These are phyloP conservation scores for Globisporangium heterothallicum DNA, from an alignment of 352 stramenopile species.

Conservation along the genomic window DNA sequence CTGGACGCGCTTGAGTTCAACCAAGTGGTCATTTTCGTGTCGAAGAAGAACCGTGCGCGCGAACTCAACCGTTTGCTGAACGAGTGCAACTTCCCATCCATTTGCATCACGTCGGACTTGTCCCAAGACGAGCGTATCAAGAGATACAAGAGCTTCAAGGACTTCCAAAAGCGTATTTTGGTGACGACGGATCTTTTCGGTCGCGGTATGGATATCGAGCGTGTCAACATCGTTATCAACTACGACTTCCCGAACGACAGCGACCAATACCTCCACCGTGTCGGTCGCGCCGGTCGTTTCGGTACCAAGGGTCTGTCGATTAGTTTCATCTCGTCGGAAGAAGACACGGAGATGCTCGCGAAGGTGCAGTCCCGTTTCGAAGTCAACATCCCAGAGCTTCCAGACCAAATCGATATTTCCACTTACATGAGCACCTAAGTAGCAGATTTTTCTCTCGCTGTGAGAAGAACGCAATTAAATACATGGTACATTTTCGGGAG, in stretches of 20 bases:
- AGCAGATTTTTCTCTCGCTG: slow-evolving; percentile 1
- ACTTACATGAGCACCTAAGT: slow-evolving; percentile 95
- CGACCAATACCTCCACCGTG: slow-evolving; percentile 99
- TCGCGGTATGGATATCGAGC: slow-evolving; percentile 99
- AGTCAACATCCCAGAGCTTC: slow-evolving; percentile 98
- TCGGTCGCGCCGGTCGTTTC: slow-evolving; percentile 98
- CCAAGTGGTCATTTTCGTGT: slow-evolving; percentile 99
- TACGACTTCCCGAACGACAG: slow-evolving; percentile 99
- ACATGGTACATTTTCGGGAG: neutral
- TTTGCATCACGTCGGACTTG: slow-evolving; percentile 98
- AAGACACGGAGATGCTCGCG: slow-evolving; percentile 97
- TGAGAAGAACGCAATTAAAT: neutral
- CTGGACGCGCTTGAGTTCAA: slow-evolving; percentile 99
- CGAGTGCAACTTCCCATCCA: slow-evolving; percentile 99
- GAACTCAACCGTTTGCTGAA: slow-evolving; percentile 98
- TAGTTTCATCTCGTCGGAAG: slow-evolving; percentile 98
- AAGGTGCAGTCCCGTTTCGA: slow-evolving; percentile 99
- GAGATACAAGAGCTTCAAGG: slow-evolving; percentile 99
- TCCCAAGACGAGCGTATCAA: slow-evolving; percentile 97
- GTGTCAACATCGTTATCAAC: slow-evolving; percentile 99
- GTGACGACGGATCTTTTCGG: slow-evolving; percentile 99
- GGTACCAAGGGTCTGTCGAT: slow-evolving; percentile 99
- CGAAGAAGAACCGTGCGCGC: slow-evolving; percentile 95
- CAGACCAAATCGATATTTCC: slow-evolving; percentile 99
- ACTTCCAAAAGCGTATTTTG: slow-evolving; percentile 99